Conservation (phyloP, 2,329 filamentous ascomycete genomes). For the Coniochaeta sp. region DNA sequence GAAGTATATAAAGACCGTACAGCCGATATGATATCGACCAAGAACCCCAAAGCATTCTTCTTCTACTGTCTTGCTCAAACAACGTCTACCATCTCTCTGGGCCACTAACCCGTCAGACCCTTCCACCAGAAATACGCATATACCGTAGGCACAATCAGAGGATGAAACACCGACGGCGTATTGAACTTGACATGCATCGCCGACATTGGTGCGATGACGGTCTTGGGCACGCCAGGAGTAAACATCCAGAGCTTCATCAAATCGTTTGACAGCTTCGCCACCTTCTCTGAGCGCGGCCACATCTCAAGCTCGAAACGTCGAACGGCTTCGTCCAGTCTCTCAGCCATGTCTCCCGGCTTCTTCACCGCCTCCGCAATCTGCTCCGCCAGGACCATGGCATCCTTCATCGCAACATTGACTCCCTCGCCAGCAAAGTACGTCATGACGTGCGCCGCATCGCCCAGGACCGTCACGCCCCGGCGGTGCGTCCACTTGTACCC, state of each 20-base stretch:
- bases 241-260: conserved; percentile 38
- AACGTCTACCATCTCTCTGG: too few species aligned
- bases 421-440: conserved; percentile 49
- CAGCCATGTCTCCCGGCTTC: conserved; percentile 8
- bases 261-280: conserved; percentile 15
- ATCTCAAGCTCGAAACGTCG: conserved; percentile 28
- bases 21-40: too few species aligned
- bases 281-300: conserved; percentile 24
- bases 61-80: too few species aligned
- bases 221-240: conserved; percentile 34
- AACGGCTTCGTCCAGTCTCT: conserved; percentile 24
- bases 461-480: conserved; percentile 43
- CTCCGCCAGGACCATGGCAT: conserved; percentile 40
- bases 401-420: conserved; percentile 48
- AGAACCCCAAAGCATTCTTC: too few species aligned
- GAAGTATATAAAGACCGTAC: too few species aligned
- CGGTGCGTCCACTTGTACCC: conserved; percentile 36
- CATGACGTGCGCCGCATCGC: conserved; percentile 53
- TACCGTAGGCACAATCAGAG: conserved; percentile 19
- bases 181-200: conserved; percentile 22
- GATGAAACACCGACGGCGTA: conserved; percentile 21
- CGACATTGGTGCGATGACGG: conserved; percentile 29
- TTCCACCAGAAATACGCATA: conserved; percentile 19
- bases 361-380: conserved; percentile 25
- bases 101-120: neutral